A percentile compares a stretch with the other conserved stretches of the same genome.
Conservation (phyloP, 1,284 basidiomycete genomes). For the Ganoderma resinaceum region DNA sequence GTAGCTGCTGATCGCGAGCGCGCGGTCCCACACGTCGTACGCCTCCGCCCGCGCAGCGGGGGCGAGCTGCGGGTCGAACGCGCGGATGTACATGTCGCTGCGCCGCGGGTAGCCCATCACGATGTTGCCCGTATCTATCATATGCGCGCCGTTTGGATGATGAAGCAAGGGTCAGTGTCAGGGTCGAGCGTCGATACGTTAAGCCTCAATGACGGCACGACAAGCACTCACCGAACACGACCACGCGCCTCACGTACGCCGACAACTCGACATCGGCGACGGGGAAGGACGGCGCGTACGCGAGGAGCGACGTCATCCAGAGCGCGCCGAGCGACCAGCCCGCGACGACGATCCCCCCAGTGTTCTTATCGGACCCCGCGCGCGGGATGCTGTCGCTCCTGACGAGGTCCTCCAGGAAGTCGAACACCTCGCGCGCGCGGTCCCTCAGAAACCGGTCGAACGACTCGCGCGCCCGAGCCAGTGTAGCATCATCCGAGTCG, state of each 20-base stretch:
- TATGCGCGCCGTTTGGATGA: background rate
- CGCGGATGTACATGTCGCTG: conserved; percentile 1
- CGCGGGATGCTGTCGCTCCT: conserved; percentile 28
- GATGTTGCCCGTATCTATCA: background rate
- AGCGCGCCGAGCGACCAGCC: conserved; percentile 10
- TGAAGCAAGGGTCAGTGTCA: background rate
- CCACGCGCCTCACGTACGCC: conserved; percentile 16
- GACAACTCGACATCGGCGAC: conserved; percentile 24
- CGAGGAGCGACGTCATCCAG: conserved; percentile 28
- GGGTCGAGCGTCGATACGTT: background rate
- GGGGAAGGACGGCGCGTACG: conserved; percentile 3
- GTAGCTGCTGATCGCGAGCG: conserved; percentile 15
- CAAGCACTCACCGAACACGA: conserved; percentile 15
- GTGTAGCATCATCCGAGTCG: conserved; percentile 2
- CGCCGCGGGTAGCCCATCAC: background rate
- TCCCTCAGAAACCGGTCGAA: conserved; percentile 22
- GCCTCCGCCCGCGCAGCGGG: background rate
- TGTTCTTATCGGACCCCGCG: background rate
- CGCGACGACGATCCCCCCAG: conserved; percentile 3
- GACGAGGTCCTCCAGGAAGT: conserved; percentile 36
- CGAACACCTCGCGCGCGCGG: conserved; percentile 21
- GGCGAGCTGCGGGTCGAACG: background rate
- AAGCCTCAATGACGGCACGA: background rate
- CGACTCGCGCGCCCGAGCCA: background rate
- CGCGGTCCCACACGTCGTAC: conserved; percentile 6